Evolutionary conservation across 306 rosid species (phyloP).

Genomic region (Malus sylvestris): DNA sequence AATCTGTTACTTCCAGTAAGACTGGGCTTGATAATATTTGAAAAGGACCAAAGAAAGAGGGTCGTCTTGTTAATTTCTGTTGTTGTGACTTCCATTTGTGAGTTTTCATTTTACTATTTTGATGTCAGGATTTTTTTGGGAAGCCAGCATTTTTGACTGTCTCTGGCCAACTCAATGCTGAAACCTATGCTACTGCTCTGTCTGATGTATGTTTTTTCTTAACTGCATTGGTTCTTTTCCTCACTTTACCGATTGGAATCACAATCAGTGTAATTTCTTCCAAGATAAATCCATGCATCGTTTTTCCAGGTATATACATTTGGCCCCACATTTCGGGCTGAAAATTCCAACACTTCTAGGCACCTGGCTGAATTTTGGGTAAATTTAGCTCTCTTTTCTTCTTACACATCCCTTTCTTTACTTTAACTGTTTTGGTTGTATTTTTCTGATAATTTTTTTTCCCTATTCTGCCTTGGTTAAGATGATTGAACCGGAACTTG

Average conservation of each 20-base stretch:
- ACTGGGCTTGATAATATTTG: not conserved
- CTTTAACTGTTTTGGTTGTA: conserved; percentile 6
- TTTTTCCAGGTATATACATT: conserved; percentile 74
- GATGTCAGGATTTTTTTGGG: conserved; percentile 81
- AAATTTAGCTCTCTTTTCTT: conserved; percentile 14
- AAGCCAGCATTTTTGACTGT: conserved; percentile 95
- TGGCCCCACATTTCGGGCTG: conserved; percentile 97
- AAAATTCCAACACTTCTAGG: conserved; percentile 91
- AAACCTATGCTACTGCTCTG: conserved; percentile 94
- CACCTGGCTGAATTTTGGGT: conserved; percentile 99
- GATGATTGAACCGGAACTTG: conserved; percentile 99
- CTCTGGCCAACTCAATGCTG: conserved; percentile 96
- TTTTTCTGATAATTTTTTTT: conserved; percentile 5
- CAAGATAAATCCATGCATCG: not conserved
- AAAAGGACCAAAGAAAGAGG: not conserved
- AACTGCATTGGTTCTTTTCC: not conserved
- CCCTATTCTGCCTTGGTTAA: conserved; percentile 19
- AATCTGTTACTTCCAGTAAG: not conserved
- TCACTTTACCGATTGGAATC: conserved; percentile 10
- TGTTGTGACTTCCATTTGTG: not conserved
- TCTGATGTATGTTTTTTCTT: conserved; percentile 57
- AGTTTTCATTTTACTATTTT: conserved; percentile 20
- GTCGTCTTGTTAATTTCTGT: not conserved
- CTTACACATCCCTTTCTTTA: not conserved
- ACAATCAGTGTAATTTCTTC: not conserved